A percentile compares a stretch with the other conserved stretches of the same genome.
Conservation (phyloP, 2,329 filamentous ascomycete species). For the Daldinia eschscholtzii region DNA sequence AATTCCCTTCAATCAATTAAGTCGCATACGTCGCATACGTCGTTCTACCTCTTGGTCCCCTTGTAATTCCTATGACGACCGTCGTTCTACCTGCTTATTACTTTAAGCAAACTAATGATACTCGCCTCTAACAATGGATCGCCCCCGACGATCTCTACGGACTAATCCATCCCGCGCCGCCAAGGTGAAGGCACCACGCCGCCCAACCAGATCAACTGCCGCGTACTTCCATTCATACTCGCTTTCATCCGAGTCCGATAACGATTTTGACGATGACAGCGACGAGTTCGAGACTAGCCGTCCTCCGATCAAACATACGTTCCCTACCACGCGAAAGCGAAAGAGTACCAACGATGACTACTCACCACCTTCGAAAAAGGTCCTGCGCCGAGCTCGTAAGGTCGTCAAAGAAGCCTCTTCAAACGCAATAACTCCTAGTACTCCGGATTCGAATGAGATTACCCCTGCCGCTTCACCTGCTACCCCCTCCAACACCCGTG, state of each 20-base stretch:
- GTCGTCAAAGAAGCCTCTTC: background rate
- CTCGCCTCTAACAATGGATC: constrained; percentile 44
- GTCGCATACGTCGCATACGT: background rate
- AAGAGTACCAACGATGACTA: constrained; percentile 23
- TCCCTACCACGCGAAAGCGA: constrained; percentile 31
- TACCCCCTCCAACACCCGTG: constrained; percentile 53
- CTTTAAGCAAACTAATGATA: constrained; percentile 25
- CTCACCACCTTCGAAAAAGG: constrained; percentile 19
- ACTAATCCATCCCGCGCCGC: constrained; percentile 48
- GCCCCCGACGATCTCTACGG: constrained; percentile 45
- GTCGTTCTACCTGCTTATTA: background rate
- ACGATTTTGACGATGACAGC: constrained; percentile 28
- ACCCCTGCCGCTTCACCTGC: constrained; percentile 9
- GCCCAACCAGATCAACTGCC: constrained; percentile 47
- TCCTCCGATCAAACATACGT: constrained; percentile 13
- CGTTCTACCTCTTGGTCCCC: background rate
- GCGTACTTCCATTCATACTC: constrained; percentile 43
- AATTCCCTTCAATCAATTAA: background rate
- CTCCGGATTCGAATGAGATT: constrained; percentile 19
- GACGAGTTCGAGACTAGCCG: constrained; percentile 11
- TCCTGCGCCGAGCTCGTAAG: constrained; percentile 14
- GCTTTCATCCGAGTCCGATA: constrained; percentile 11
- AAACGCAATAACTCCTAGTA: constrained; percentile 12
- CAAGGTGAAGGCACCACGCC: constrained; percentile 48
- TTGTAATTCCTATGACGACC: constrained; percentile 5